Evolutionary conservation across 108 stramenopile species (phyloP).

Genomic region (Cyclotella atomus): DNA sequence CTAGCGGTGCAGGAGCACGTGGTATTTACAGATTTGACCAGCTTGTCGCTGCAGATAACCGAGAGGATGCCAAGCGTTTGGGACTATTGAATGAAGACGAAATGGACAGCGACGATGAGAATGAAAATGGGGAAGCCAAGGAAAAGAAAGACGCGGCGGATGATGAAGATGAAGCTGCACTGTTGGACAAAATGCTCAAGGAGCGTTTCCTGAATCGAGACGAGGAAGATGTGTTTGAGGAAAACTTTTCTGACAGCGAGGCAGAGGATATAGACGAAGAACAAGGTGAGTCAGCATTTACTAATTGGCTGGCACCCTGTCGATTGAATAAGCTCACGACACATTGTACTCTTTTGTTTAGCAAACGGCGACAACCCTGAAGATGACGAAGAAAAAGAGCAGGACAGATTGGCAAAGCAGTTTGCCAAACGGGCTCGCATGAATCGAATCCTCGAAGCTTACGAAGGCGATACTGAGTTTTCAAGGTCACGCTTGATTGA

Average conservation of each 20-base stretch:
- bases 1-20: slow-evolving; percentile 73
- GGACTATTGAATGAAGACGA: slow-evolving; percentile 90
- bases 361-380: slow-evolving; percentile 33
- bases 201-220: slow-evolving; percentile 76
- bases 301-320: background rate
- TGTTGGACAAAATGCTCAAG: slow-evolving; percentile 85
- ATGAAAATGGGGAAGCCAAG: slow-evolving; percentile 48
- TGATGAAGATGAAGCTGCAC: slow-evolving; percentile 78
- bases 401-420: slow-evolving; percentile 80
- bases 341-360: background rate
- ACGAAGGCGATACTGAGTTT: slow-evolving; percentile 50
- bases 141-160: slow-evolving; percentile 39
- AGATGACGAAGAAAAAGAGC: slow-evolving; percentile 78
- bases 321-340: background rate
- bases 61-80: slow-evolving; percentile 82
- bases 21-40: slow-evolving; percentile 83
- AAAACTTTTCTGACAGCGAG: slow-evolving; percentile 77
- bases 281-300: slow-evolving; percentile 16
- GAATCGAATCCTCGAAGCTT: slow-evolving; percentile 69
- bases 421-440: slow-evolving; percentile 86
- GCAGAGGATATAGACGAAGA: slow-evolving; percentile 58
- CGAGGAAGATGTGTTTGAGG: slow-evolving; percentile 66
- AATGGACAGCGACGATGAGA: slow-evolving; percentile 80
- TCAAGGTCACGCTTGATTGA: slow-evolving; percentile 73
- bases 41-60: slow-evolving; percentile 87